A percentile compares a stretch with the other conserved stretches of the same genome.
Conservation (phyloP, 495 filamentous ascomycete species). For the Podospora comata region DNA sequence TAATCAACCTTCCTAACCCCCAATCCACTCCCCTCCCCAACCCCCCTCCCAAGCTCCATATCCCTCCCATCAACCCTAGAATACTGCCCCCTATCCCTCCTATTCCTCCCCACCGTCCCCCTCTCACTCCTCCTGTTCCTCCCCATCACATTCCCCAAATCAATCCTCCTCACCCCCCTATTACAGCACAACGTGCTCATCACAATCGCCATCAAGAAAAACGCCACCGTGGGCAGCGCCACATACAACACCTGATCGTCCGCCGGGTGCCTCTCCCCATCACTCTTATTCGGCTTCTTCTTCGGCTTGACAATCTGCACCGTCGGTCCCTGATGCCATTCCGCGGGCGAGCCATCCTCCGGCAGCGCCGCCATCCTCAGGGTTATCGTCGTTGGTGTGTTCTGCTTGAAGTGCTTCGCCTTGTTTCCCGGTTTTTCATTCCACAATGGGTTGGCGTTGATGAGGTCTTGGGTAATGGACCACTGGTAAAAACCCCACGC, state of each 20-base stretch:
- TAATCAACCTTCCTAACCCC: not conserved
- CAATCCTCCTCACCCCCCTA: not conserved
- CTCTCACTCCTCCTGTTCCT: not conserved
- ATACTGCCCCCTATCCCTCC: slow-evolving; percentile 4
- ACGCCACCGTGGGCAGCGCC: not conserved
- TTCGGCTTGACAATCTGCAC: not conserved
- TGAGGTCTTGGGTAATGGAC: not conserved
- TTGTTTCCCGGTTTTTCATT: not conserved
- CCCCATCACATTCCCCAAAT: not conserved
- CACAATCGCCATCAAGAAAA: not conserved
- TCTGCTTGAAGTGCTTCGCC: not conserved
- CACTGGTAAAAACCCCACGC: slow-evolving; percentile 2
- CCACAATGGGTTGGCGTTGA: not conserved
- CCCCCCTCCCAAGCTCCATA: not conserved
- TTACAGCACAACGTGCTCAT: slow-evolving; percentile 3
- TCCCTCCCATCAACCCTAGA: not conserved
- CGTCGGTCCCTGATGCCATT: not conserved
- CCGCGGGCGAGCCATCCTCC: not conserved
- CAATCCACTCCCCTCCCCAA: not conserved
- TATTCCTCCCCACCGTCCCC: not conserved
- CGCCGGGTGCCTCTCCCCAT: not conserved
- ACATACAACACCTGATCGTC: not conserved
- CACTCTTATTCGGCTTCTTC: not conserved
- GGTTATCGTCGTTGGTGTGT: not conserved
- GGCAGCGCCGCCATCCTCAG: not conserved